These are phyloP conservation scores for Ceratocystis harringtonii DNA, from an alignment of 2,329 filamentous ascomycete genomes.

Conservation along the genomic window DNA sequence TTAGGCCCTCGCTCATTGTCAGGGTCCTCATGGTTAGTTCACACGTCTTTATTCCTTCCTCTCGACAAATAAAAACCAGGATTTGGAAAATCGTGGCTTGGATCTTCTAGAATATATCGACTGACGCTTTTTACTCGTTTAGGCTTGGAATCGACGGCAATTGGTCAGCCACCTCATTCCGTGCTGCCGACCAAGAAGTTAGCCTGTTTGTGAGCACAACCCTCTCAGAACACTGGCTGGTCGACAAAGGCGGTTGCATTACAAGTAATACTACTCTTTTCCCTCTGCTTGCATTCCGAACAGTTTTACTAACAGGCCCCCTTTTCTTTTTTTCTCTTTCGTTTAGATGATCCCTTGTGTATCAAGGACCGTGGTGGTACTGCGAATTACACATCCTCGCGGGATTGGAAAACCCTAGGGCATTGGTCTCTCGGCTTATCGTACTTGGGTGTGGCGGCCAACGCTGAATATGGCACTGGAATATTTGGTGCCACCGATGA, in stretches of 20 bases:
- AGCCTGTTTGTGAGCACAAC: constrained; percentile 45
- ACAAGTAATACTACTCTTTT: constrained; percentile 28
- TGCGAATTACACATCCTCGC: constrained; percentile 39
- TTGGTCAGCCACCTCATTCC: constrained; percentile 56
- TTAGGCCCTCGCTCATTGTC: constrained; percentile 9
- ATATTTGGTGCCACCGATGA: constrained; percentile 30
- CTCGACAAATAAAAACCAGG: too few species aligned
- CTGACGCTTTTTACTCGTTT: not conserved
- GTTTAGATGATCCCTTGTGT: constrained; percentile 37
- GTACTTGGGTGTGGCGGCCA: constrained; percentile 42
- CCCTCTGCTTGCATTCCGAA: not conserved
- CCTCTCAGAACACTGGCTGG: constrained; percentile 55
- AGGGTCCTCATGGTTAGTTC: constrained; percentile 14
- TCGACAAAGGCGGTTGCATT: constrained; percentile 43
- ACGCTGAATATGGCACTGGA: constrained; percentile 50
- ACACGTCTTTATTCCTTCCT: too few species aligned
- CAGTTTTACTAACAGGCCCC: not conserved
- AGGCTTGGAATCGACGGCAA: constrained; percentile 52
- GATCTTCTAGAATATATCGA: not conserved
- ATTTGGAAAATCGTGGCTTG: not conserved
- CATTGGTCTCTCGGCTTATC: constrained; percentile 45
- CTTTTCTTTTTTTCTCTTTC: not conserved
- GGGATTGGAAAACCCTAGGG: constrained; percentile 43
- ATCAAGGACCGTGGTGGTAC: constrained; percentile 41
- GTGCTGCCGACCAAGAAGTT: constrained; percentile 33